phyloP scores from a whole-genome alignment of 371 early-diverging fungal genomes.

The Mortierella sp. region DNA sequence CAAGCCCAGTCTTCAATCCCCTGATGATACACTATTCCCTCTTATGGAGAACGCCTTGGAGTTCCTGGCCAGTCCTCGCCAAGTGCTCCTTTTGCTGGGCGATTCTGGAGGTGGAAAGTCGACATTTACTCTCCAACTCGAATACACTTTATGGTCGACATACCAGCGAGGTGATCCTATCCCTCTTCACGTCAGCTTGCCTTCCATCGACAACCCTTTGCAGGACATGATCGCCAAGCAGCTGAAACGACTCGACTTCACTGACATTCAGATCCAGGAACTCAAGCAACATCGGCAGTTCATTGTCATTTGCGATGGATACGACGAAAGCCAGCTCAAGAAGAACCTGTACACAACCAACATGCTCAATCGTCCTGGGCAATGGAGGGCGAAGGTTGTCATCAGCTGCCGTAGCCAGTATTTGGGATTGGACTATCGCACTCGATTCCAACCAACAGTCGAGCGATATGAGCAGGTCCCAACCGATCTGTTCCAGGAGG shows the following conservation, averaged over 20 bases:
- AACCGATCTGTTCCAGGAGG: not conserved
- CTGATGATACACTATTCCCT: not conserved
- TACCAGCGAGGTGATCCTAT: not conserved
- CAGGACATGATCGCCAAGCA: not conserved
- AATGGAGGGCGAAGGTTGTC: not conserved
- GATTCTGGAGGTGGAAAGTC: constrained; percentile 2
- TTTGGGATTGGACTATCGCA: not conserved
- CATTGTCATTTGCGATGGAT: not conserved
- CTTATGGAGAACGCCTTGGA: not conserved
- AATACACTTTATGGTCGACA: not conserved
- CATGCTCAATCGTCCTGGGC: not conserved
- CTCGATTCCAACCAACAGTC: not conserved
- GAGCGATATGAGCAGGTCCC: not conserved
- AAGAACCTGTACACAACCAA: not conserved
- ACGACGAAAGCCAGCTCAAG: not conserved
- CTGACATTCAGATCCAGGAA: not conserved
- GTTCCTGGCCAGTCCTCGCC: not conserved
- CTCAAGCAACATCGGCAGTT: not conserved
- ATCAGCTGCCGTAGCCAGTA: not conserved
- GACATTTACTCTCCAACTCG: not conserved
- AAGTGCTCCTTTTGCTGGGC: not conserved
- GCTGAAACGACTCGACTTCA: not conserved
- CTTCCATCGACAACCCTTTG: not conserved
- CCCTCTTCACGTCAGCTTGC: not conserved
- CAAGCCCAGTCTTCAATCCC: not conserved